Evolutionary conservation across 768 basidiomycete genomes (phyloP), one percentile per base, ranked within the genome.

Genomic region (Favolaschia claudopus): DNA sequence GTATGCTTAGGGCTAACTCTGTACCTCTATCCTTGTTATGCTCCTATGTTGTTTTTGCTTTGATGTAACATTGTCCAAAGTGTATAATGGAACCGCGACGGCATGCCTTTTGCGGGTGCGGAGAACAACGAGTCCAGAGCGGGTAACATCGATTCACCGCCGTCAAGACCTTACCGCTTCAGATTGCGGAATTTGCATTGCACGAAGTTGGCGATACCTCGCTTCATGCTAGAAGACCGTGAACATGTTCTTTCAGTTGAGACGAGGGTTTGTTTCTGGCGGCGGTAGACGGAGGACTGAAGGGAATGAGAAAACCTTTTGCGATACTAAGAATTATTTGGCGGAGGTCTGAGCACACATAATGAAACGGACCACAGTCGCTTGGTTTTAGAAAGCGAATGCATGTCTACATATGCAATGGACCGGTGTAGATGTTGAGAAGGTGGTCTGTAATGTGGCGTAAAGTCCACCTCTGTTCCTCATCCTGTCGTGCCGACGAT

Each of bases 321-420:
- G n/a, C n/a, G n/a, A n/a, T n/a, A n/a, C n/a, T n/a, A n/a, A n/a
- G n/a, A n/a, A n/a, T n/a, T n/a, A n/a, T n/a, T n/a, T n/a, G n/a
- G n/a, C n/a, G n/a, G n/a, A n/a, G n/a, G n/a, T n/a, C n/a, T n/a
- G n/a, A n/a, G n/a, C n/a, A n/a, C n/a, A n/a, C n/a, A n/a, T n/a
- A n/a, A n/a, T n/a, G n/a, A n/a, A n/a, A n/a, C n/a, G n/a, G n/a
- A n/a, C 55, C 93, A 96, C 6, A 92, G 79, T 0, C 92, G 83
- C 74, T 95, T 93, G 0, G 88, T 90, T 77, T 93, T 93, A 57
- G 85, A 88, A 0, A 91, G 89, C 13, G 91, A 89, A 72, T 95
- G 92, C 91, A 93, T 93, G 57, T 89, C 94, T 82, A 96, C 95
- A 68, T 95, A 93, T 1, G 91, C 94, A 64, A 97, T 93, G 22